Base-by-base conservation (phyloP, 768 basidiomycete genomes). In the Trametes elegans region DNA sequence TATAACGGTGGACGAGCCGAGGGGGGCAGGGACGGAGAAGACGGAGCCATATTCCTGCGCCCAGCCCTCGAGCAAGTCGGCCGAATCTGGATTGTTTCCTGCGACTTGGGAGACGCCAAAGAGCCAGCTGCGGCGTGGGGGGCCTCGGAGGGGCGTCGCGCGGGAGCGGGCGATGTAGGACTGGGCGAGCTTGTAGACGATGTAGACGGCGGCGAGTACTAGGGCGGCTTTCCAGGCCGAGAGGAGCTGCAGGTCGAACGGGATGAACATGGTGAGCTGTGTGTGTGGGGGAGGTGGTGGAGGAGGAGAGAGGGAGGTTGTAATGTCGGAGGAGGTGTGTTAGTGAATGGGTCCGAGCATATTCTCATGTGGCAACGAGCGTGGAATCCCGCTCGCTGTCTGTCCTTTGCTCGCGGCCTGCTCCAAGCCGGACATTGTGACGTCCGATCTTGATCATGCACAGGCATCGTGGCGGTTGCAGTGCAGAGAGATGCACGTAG, bases 21-120 rank as follows among this genome's bases (percentile, higher is more conserved):
- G 29, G 3, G 59, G 34, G 0, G 60, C 59, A 0, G 80, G 73
- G n/a, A 81, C 53, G 14, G 66, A 46, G 56, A 69, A 84, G 0
- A 73, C 78, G 1, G 74, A 60, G 7, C 84, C 83, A 29, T 81
- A 81, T 40, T 76, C 63, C 7, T 62, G 63, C 1, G 71, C 71
- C 83, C 82, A 84, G 5, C 66, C 52, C 51, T 81, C 80, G 56
- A 71, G 76, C 7, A 79, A 23, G 0, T 55, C 21, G 5, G 70
- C 68, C 21, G 68, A 27, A 43, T 74, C 70, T 0, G 68, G 66
- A 0, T 67, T 56, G 7, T 66, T 60, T 29, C 62, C 59, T 8
- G 76, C 49, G 26, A 67, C 47, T 14, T 65, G 64, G 21, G 63
- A 64, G 27, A 70, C 49, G 14, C 82, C 82, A 49, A 77, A 76